phyloP scores from a whole-genome alignment of 2,329 filamentous ascomycete species.

The Pseudomassariella vexata region DNA sequence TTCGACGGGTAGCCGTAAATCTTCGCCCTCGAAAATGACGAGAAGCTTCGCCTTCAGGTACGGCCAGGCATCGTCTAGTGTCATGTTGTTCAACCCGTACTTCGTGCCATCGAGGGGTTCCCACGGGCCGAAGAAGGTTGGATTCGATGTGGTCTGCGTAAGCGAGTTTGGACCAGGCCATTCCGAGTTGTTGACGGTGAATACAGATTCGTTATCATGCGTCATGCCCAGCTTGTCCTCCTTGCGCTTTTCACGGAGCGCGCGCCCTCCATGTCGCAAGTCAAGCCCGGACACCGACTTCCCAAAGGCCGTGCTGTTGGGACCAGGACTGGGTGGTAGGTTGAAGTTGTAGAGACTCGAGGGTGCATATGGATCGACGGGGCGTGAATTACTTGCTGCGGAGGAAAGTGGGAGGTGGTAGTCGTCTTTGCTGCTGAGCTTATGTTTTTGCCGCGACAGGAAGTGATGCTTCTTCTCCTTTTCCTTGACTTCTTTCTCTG shows the following conservation, averaged over 20 bases:
- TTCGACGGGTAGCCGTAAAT: slow-evolving; percentile 72
- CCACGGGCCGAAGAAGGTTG: too few species aligned
- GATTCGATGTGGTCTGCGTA: slow-evolving; percentile 27
- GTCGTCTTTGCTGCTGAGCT: slow-evolving; percentile 67
- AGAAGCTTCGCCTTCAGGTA: slow-evolving; percentile 70
- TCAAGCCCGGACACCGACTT: slow-evolving; percentile 80
- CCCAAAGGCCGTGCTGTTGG: slow-evolving; percentile 60
- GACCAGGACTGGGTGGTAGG: slow-evolving; percentile 64
- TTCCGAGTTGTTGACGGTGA: slow-evolving; percentile 31
- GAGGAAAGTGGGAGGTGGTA: slow-evolving; percentile 68
- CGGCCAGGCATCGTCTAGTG: slow-evolving; percentile 75
- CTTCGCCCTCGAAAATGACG: slow-evolving; percentile 76
- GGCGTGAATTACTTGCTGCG: slow-evolving; percentile 69
- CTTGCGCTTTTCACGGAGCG: slow-evolving; percentile 74
- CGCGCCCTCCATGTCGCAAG: slow-evolving; percentile 69
- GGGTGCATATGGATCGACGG: slow-evolving; percentile 68
- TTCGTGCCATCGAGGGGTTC: slow-evolving; percentile 51
- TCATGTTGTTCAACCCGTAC: slow-evolving; percentile 65
- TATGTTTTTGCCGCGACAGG: slow-evolving; percentile 72
- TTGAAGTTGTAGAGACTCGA: slow-evolving; percentile 76
- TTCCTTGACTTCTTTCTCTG: slow-evolving; percentile 50
- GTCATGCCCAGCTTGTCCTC: slow-evolving; percentile 53
- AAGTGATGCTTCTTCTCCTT: slow-evolving; percentile 79
- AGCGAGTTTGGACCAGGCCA: slow-evolving; percentile 44
- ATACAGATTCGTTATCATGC: slow-evolving; percentile 46